phyloP scores from a whole-genome alignment of 148 eudicot genomes.

The Diospyros kaki region DNA sequence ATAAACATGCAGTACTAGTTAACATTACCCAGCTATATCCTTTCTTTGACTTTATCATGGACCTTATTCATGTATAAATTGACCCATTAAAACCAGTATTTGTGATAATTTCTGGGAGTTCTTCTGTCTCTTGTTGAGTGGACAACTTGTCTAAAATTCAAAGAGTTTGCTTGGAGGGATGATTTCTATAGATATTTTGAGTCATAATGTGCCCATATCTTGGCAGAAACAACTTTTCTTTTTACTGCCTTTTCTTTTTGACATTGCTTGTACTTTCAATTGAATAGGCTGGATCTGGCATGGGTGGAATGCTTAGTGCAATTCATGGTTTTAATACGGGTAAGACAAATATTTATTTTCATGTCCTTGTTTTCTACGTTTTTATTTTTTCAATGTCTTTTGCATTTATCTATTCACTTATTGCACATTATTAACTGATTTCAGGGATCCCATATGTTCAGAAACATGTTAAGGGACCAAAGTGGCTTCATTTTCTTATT shows the following conservation, averaged over 20 bases:
- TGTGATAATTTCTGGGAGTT: background rate
- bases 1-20: background rate
- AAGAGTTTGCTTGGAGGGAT: background rate
- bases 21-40: background rate
- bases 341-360: slow-evolving; percentile 12
- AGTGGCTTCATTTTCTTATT: slow-evolving; percentile 77
- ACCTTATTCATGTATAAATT: background rate
- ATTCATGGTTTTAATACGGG: slow-evolving; percentile 64
- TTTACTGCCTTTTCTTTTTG: background rate
- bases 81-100: too few species aligned
- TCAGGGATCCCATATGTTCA: slow-evolving; percentile 71
- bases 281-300: slow-evolving; percentile 69
- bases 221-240: background rate
- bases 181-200: background rate
- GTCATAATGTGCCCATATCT: background rate
- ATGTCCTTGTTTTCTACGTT: background rate
- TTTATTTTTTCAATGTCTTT: background rate
- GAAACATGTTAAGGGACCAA: slow-evolving; percentile 68
- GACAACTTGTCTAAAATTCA: background rate
- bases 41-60: background rate
- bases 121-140: slow-evolving; percentile 1
- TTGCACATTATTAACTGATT: slow-evolving; percentile 17
- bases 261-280: background rate
- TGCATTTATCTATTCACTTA: background rate
- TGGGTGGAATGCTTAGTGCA: slow-evolving; percentile 83